These are phyloP conservation scores for Malania oleifera DNA, from an alignment of 164 flowering plant genomes.

Conservation along the genomic window DNA sequence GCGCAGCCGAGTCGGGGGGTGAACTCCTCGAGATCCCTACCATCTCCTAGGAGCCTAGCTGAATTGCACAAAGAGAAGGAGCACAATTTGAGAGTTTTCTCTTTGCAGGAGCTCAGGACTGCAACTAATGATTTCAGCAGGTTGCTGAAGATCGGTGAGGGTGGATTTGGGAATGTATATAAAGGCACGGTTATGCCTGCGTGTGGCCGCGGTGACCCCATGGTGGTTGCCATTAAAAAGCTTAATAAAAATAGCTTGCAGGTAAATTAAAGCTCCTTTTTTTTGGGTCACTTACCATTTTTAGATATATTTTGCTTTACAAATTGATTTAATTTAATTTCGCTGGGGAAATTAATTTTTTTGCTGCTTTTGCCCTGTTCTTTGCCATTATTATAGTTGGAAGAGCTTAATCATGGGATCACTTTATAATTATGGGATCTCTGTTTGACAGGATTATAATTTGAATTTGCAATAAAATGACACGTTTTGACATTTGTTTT, in stretches of 20 bases:
- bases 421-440: too few species aligned
- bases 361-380: too few species aligned
- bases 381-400: too few species aligned
- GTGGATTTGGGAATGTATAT: slow-evolving; percentile 67
- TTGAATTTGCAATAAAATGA: too few species aligned
- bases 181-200: slow-evolving; percentile 40
- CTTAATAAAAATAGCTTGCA: slow-evolving; percentile 47
- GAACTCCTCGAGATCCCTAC: slow-evolving; percentile 34
- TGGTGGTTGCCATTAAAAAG: slow-evolving; percentile 55
- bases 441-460: too few species aligned
- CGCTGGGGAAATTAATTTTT: neutral
- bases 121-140: slow-evolving; percentile 57
- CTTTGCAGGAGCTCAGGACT: slow-evolving; percentile 40
- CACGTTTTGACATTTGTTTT: too few species aligned
- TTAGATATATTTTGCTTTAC: neutral
- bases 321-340: neutral
- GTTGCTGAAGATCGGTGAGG: slow-evolving; percentile 58
- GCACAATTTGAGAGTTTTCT: slow-evolving; percentile 47
- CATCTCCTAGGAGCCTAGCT: slow-evolving; percentile 36
- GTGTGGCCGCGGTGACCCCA: slow-evolving; percentile 29
- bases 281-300: neutral
- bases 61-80: slow-evolving; percentile 59
- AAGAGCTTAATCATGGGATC: too few species aligned
- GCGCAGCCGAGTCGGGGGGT: slow-evolving; percentile 14
- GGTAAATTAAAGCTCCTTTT: slow-evolving; percentile 25